Conservation (phyloP, 345 rosid genomes). For the Dipteronia sinensis region DNA sequence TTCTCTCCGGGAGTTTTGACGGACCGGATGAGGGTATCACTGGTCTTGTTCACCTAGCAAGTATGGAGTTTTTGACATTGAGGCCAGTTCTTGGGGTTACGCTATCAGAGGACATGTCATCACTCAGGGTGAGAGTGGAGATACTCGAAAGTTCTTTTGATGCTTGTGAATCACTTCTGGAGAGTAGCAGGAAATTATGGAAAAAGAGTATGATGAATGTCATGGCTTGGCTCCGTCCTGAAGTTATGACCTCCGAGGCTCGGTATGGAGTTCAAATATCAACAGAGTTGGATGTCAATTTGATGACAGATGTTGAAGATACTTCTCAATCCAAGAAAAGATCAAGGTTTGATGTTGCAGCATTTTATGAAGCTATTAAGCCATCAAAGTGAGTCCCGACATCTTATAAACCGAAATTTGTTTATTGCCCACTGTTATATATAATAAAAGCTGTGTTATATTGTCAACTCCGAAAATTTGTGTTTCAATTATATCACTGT, state of each 20-base stretch:
- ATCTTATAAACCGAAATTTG: neutral
- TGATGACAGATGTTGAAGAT: constrained; percentile 24
- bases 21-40: constrained; percentile 84
- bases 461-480: constrained; percentile 14
- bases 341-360: constrained; percentile 65
- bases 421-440: constrained; percentile 7
- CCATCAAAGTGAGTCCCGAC: constrained; percentile 79
- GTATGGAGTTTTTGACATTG: constrained; percentile 63
- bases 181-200: constrained; percentile 72
- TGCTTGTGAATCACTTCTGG: constrained; percentile 74
- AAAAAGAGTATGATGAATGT: constrained; percentile 86
- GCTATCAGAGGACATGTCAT: constrained; percentile 39
- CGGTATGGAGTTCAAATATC: constrained; percentile 52
- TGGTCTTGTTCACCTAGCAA: constrained; percentile 77
- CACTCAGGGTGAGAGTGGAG: constrained; percentile 78
- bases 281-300: constrained; percentile 34
- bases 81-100: constrained; percentile 51
- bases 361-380: constrained; percentile 94
- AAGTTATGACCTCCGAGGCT: constrained; percentile 80
- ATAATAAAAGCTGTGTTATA: neutral
- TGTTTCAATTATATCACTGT: constrained; percentile 3
- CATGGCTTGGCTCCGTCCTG: constrained; percentile 94
- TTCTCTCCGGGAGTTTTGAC: constrained; percentile 76
- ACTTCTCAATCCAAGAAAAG: constrained; percentile 39
- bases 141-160: constrained; percentile 68